Evolutionary conservation across 805 yeast species (phyloP).

Genomic region (Saccharomycopsis lassenensis): DNA sequence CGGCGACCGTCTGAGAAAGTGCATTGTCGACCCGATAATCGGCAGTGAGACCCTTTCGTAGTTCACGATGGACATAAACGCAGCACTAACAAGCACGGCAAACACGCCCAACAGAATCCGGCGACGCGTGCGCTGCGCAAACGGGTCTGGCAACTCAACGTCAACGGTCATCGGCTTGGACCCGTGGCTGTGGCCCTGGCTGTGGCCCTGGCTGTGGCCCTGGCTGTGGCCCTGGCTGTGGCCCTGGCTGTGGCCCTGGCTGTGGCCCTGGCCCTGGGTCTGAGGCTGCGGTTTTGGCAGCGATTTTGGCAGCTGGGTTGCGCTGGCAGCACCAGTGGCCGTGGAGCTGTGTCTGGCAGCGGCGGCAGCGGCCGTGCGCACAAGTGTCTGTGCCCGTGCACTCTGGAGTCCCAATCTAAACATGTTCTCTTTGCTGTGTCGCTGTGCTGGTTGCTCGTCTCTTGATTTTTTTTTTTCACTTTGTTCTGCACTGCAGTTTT

Average conservation of each 20-base stretch:
- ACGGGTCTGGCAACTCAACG: slow-evolving; percentile 74
- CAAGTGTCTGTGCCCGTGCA: no score
- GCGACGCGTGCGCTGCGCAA: slow-evolving; percentile 40
- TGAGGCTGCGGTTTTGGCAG: slow-evolving; percentile 17
- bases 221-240: no score
- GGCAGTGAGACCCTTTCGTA: slow-evolving; percentile 91
- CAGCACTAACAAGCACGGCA: slow-evolving; percentile 39
- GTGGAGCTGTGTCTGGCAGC: not conserved
- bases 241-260: no score
- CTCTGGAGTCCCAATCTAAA: no score
- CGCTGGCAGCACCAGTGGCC: not conserved
- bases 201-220: no score
- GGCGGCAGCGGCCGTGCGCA: no score
- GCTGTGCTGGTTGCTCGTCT: no score
- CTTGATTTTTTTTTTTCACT: no score
- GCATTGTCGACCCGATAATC: slow-evolving; percentile 74
- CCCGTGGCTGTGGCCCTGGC: no score
- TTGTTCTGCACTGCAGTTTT: no score
- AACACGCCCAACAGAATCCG: slow-evolving; percentile 46
- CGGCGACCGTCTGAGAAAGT: slow-evolving; percentile 69
- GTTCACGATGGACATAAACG: slow-evolving; percentile 66
- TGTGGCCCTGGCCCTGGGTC: slow-evolving; percentile 1
- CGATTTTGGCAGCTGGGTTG: not conserved
- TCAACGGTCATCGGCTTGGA: slow-evolving; percentile 52
- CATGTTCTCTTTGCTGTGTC: no score